These are phyloP conservation scores for Vigna radiata DNA, from an alignment of 306 rosid species.

Conservation along the genomic window DNA sequence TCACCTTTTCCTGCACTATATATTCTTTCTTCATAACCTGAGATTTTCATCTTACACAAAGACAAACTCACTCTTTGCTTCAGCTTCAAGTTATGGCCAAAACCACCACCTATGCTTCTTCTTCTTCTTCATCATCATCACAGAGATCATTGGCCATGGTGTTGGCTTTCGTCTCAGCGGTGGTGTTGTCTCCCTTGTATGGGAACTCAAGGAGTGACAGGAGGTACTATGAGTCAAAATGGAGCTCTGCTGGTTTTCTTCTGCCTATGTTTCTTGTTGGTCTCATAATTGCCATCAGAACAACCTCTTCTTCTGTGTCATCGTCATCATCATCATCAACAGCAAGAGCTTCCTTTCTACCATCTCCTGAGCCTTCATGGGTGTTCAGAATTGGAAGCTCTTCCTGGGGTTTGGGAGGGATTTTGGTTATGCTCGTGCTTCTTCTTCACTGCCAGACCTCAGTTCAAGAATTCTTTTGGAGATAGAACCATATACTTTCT, in stretches of 20 bases:
- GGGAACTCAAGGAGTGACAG: constrained; percentile 44
- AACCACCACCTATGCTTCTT: constrained; percentile 45
- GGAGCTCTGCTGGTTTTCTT: constrained; percentile 77
- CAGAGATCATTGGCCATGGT: constrained; percentile 79
- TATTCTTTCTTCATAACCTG: constrained; percentile 39
- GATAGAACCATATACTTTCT: constrained; percentile 37
- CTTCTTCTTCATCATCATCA: constrained; percentile 57
- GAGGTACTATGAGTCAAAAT: constrained; percentile 62
- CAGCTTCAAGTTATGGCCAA: constrained; percentile 50
- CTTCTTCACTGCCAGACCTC: constrained; percentile 80
- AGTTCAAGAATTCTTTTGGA: constrained; percentile 73
- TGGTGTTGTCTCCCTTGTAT: constrained; percentile 73
- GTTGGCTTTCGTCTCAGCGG: constrained; percentile 71
- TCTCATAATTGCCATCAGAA: constrained; percentile 76
- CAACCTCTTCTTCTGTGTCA: constrained; percentile 58
- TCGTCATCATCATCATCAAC: constrained; percentile 15
- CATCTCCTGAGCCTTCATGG: constrained; percentile 75
- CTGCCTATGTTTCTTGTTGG: constrained; percentile 82
- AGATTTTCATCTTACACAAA: not conserved
- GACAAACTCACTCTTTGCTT: not conserved
- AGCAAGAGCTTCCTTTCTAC: constrained; percentile 49
- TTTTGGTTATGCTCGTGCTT: constrained; percentile 70
- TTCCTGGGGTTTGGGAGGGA: constrained; percentile 78
- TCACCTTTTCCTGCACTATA: constrained; percentile 52
- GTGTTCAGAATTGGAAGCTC: constrained; percentile 80